These are phyloP conservation scores for Brassica nigra DNA, from an alignment of 345 rosid species.

Conservation along the genomic window DNA sequence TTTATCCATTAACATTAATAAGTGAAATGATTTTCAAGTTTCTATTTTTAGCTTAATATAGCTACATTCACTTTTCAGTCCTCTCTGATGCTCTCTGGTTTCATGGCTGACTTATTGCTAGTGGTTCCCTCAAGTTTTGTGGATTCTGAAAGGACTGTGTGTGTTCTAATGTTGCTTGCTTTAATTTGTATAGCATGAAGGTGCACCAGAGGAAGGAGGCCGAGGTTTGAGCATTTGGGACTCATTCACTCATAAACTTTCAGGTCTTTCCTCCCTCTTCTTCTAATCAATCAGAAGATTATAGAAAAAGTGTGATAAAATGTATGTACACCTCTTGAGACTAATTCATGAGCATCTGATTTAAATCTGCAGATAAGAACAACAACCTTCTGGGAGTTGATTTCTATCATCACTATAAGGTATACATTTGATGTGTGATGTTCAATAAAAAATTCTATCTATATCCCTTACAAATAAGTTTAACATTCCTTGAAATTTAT, in stretches of 20 bases:
- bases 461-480: not conserved
- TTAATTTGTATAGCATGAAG: conserved; percentile 38
- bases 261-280: conserved; percentile 20
- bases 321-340: not conserved
- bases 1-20: not conserved
- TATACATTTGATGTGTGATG: not conserved
- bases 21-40: not conserved
- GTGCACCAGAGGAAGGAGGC: conserved; percentile 36
- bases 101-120: conserved; percentile 3
- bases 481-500: not conserved
- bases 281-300: not conserved
- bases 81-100: conserved; percentile 14
- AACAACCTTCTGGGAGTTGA: conserved; percentile 41
- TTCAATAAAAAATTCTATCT: not conserved
- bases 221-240: conserved; percentile 49
- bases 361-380: conserved; percentile 22
- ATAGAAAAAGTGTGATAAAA: not conserved
- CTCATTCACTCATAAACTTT: conserved; percentile 27
- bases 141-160: not conserved
- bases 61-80: not conserved
- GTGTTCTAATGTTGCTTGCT: no score
- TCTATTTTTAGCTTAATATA: not conserved
- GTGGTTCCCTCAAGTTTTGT: not conserved
- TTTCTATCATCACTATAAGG: conserved; percentile 49
- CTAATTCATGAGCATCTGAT: not conserved